Conservation (phyloP, 768 basidiomycete species). For the Boletus sensibilis region DNA sequence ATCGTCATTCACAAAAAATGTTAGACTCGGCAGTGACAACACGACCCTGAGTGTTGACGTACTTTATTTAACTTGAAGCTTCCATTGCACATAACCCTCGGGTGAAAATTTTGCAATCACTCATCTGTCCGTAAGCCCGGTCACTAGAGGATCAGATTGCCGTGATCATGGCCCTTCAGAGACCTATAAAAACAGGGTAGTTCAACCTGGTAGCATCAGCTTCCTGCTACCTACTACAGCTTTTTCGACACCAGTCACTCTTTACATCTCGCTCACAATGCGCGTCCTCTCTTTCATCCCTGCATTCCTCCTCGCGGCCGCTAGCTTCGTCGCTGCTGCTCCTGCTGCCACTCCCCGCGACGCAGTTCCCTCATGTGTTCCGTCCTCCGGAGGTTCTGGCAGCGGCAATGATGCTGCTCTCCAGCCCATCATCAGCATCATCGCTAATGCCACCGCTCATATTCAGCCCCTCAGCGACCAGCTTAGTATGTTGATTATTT, state of each 20-base stretch:
- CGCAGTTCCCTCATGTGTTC: neutral
- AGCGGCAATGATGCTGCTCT: neutral
- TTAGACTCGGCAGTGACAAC: neutral
- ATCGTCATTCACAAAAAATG: neutral
- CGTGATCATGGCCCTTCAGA: neutral
- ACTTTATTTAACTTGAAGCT: neutral
- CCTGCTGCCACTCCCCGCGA: neutral
- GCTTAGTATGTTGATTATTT: neutral
- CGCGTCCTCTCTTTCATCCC: conserved; percentile 27
- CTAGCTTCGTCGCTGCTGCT: conserved; percentile 18
- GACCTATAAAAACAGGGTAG: conserved; percentile 1
- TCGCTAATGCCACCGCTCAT: neutral
- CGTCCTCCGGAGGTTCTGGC: neutral
- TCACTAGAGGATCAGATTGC: neutral
- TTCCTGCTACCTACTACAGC: neutral
- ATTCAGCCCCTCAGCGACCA: neutral
- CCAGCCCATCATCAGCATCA: conserved; percentile 4
- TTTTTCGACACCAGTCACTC: conserved; percentile 9
- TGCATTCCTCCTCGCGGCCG: conserved; percentile 15
- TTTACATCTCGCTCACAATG: conserved; percentile 18
- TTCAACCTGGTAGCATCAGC: neutral
- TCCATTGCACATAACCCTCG: neutral
- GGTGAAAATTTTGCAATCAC: neutral
- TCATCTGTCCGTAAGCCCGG: too few species aligned
- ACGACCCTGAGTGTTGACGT: neutral